A percentile compares a stretch with the other conserved stretches of the same genome.
Conservation (phyloP, 2,329 filamentous ascomycete genomes). For the Rhinocladiella similis region DNA sequence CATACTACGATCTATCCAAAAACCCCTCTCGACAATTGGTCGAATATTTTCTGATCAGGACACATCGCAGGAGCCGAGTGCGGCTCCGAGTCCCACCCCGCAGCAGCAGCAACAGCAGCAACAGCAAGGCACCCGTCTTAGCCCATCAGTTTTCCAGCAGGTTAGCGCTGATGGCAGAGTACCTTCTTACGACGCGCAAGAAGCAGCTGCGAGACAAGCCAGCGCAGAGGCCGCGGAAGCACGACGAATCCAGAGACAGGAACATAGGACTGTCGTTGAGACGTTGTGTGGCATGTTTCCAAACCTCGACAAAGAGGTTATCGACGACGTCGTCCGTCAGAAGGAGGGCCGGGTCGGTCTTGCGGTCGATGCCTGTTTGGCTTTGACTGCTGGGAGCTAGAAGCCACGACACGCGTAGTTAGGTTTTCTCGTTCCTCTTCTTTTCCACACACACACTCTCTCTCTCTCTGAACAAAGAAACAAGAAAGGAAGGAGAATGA, state of each 20-base stretch:
- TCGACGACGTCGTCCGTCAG: constrained; percentile 93
- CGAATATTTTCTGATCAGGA: constrained; percentile 83
- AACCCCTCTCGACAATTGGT: constrained; percentile 85
- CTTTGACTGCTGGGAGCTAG: constrained; percentile 53
- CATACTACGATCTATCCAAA: constrained; percentile 85
- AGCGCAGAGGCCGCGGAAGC: constrained; percentile 89
- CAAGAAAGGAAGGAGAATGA: no score
- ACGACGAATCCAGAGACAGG: constrained; percentile 74
- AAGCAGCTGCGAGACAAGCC: constrained; percentile 85
- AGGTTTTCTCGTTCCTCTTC: no score
- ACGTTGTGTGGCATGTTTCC: constrained; percentile 96
- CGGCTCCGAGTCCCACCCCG: constrained; percentile 24
- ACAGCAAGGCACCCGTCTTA: constrained; percentile 48
- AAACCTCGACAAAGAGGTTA: constrained; percentile 87
- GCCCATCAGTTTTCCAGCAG: constrained; percentile 46
- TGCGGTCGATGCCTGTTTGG: constrained; percentile 83
- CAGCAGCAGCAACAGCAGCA: neutral
- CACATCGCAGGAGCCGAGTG: constrained; percentile 37
- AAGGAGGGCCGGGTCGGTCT: constrained; percentile 89
- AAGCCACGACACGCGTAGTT: neutral
- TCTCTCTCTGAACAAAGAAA: no score
- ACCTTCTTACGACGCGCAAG: constrained; percentile 64
- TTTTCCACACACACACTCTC: no score
- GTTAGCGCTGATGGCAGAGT: constrained; percentile 38
- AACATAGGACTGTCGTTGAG: constrained; percentile 90